phyloP scores from a whole-genome alignment of 2,329 filamentous ascomycete species.

The Botrytis elliptica region DNA sequence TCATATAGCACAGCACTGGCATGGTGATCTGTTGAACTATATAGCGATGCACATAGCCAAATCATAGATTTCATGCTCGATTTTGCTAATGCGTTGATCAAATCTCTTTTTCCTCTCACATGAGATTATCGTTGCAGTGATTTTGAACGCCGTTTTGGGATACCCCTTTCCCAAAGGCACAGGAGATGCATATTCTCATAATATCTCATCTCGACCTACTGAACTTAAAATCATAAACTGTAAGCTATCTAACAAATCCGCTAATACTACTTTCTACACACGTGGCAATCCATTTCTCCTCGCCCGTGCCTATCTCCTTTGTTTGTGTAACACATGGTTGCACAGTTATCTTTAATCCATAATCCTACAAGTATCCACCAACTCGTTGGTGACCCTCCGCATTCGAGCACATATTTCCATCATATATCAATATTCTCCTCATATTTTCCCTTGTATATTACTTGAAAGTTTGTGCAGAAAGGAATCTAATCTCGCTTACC shows the following conservation, averaged over 20 bases:
- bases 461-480: no score
- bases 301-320: background rate
- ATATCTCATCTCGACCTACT: background rate
- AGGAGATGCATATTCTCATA: background rate
- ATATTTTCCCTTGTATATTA: background rate
- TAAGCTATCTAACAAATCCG: background rate
- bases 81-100: background rate
- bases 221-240: background rate
- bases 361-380: background rate
- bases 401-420: background rate
- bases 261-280: background rate
- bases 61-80: conserved; percentile 5
- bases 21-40: background rate
- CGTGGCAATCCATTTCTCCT: background rate
- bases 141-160: background rate
- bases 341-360: conserved; percentile 1
- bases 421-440: conserved; percentile 2
- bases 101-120: background rate
- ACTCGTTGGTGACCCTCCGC: background rate
- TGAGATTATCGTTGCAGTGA: background rate
- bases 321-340: conserved; percentile 1
- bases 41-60: background rate
- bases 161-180: background rate
- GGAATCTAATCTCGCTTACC: conserved; percentile 1
- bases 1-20: conserved; percentile 8